Base-by-base conservation (phyloP, 805 yeast species). In the Saccharomyces eubayanus region DNA sequence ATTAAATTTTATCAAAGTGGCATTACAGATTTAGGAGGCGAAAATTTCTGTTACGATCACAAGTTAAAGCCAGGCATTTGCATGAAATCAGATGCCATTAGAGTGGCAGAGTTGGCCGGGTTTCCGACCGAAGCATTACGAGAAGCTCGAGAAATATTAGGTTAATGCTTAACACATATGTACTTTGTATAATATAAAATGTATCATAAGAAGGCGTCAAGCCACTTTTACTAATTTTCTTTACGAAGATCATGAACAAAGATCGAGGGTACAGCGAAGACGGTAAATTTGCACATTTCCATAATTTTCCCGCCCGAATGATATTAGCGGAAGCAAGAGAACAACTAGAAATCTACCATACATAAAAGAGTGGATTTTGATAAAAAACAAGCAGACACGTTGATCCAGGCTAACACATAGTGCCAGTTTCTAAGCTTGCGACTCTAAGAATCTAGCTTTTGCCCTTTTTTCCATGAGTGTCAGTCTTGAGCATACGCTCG, bases 31-130 rank as follows among this genome's bases (percentile, higher is more conserved):
- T 36, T 59, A 16, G 58, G 66, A 8, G 67, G 65, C n/a, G 51
- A 57, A 3, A 56, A 55, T 43, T 55, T 66, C 52, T 55, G 56
- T 56, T 62, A 63, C 52, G 77, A 87, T 69, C 89, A 87, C 67
- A 71, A 72, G 46, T 70, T 89, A 31, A 72, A 69, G 50, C 76
- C 76, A 0, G 96, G 96, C 0, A 78, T 89, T n/a, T 81, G 89
- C 62, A 75, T 75, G 8, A 78, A 83, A 56, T 87, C 96, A 0
- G 86, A 85, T 65, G 96, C 96, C 0, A 67, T 88, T 11, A 82
- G 80, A 52, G 85, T 88, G 10, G 96, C 96, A 0, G 75, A 78
- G 61, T 69, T 83, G 62, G 95, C 96, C 0, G 95, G 95, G 0
- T 85, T 88, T 58, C 96, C 96, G 0, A 57, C 58, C 6, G 65